Evolutionary conservation across 345 rosid genomes (phyloP).

Genomic region (Hirschfeldia incana): DNA sequence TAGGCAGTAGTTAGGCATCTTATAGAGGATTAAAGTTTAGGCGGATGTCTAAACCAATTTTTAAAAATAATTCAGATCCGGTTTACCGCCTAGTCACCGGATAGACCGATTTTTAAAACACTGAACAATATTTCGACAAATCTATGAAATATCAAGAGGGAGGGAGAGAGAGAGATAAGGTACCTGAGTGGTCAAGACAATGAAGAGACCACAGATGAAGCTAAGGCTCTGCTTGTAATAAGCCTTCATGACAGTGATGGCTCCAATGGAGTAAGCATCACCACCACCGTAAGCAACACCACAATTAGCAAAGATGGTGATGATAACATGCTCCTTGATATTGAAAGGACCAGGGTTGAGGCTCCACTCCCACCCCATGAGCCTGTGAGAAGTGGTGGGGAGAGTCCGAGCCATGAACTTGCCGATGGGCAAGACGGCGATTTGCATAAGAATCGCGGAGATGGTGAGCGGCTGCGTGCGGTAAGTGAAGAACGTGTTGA

Average conservation of each 20-base stretch:
- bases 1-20: neutral
- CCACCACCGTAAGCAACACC: slow-evolving; percentile 94
- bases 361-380: slow-evolving; percentile 61
- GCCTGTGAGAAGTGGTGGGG: slow-evolving; percentile 48
- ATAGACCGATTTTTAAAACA: no score
- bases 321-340: slow-evolving; percentile 95
- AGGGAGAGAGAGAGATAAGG: neutral
- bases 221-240: slow-evolving; percentile 80
- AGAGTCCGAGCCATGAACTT: slow-evolving; percentile 79
- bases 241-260: slow-evolving; percentile 96
- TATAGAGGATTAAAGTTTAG: neutral
- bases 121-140: neutral
- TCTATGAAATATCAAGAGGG: neutral
- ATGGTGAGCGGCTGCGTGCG: slow-evolving; percentile 96
- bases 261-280: slow-evolving; percentile 97
- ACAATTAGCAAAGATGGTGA: slow-evolving; percentile 94
- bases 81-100: no score
- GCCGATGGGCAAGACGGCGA: slow-evolving; percentile 88
- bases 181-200: slow-evolving; percentile 93
- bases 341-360: slow-evolving; percentile 95
- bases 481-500: slow-evolving; percentile 98
- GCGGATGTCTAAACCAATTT: neutral
- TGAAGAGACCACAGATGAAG: slow-evolving; percentile 73
- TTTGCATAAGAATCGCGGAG: slow-evolving; percentile 97
- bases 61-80: neutral